Evolutionary conservation across 805 yeast species (phyloP), one percentile per base, ranked within the genome.

Genomic region (Hanseniaspora lindneri): DNA sequence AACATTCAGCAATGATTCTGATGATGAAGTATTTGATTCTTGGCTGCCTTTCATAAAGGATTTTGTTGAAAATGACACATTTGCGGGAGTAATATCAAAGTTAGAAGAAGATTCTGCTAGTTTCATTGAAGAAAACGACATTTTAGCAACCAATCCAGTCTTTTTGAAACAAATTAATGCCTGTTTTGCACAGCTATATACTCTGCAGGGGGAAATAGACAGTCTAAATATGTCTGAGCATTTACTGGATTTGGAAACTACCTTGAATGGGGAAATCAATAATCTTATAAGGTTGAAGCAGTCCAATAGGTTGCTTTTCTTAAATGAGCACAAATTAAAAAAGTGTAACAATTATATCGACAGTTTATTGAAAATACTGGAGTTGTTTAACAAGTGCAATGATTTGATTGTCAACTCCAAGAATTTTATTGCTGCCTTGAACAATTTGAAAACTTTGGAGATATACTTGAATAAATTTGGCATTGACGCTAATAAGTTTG

Each of bases 391-490:
- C 64, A 83, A 79, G 57, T 83, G 87, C 42, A 85, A 86, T 59
- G 88, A 83, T 34, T 68, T 88, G 58, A 81, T 86, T 52, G 24
- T 37, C 17, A 75, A 78, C 47, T 77, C 76, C 51, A 77, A 78
- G 56, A 79, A 80, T 55, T 84, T 83, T 56, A 88, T 85, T 61
- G 83, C 83, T 52, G 96, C 96, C 0, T 74, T 92, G 56, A 85
- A 86, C 61, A 76, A 82, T 55, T 67, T 87, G 44, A 88, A 86
- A 52, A 86, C 80, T 57, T 68, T 89, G 53, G 77, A 79, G 35
- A 74, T 73, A 50, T 69, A 81, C 36, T 84, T 81, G 55, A 66
- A 80, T 40, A 82, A 80, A 52, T 83, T 78, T 49, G 80, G 79
- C 28, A 81, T 79, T 44, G 72, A 76, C 39, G 75, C 77, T 46